Evolutionary conservation across 2,329 filamentous ascomycete species (phyloP).

Genomic region (Rosellinia necatrix): DNA sequence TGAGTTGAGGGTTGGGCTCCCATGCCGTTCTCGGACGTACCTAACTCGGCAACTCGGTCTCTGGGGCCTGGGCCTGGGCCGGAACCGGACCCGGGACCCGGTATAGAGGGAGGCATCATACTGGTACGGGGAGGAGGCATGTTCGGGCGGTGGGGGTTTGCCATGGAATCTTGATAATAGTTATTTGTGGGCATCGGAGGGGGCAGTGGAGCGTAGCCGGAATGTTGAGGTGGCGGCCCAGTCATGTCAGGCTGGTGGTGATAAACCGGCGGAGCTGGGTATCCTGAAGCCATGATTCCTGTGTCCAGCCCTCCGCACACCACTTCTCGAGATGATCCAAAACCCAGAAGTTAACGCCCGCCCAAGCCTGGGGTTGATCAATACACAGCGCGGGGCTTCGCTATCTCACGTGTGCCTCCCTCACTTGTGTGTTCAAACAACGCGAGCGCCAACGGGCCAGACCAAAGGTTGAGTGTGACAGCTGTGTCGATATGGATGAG

Average conservation of each 20-base stretch:
- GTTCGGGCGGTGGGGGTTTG: conserved; percentile 37
- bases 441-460: not conserved
- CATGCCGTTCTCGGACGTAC: conserved; percentile 35
- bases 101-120: conserved; percentile 38
- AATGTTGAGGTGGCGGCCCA: conserved; percentile 36
- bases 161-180: conserved; percentile 39
- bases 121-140: conserved; percentile 40
- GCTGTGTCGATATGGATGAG: not conserved
- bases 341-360: conserved; percentile 10
- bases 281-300: conserved; percentile 40
- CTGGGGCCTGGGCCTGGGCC: conserved; percentile 34
- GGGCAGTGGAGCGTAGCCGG: conserved; percentile 38
- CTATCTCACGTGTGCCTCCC: conserved; percentile 15
- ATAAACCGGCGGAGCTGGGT: conserved; percentile 38
- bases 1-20: conserved; percentile 28
- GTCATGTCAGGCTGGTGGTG: conserved; percentile 38
- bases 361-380: conserved; percentile 1
- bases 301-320: conserved; percentile 19
- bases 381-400: conserved; percentile 8
- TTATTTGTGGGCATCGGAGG: conserved; percentile 37
- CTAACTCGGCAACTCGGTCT: conserved; percentile 35
- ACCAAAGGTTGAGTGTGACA: not conserved
- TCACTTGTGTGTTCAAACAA: not conserved
- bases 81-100: conserved; percentile 33
- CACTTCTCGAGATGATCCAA: conserved; percentile 19